Conservation (phyloP, 2,329 filamentous ascomycete genomes). For the Fusarium xyrophilum region DNA sequence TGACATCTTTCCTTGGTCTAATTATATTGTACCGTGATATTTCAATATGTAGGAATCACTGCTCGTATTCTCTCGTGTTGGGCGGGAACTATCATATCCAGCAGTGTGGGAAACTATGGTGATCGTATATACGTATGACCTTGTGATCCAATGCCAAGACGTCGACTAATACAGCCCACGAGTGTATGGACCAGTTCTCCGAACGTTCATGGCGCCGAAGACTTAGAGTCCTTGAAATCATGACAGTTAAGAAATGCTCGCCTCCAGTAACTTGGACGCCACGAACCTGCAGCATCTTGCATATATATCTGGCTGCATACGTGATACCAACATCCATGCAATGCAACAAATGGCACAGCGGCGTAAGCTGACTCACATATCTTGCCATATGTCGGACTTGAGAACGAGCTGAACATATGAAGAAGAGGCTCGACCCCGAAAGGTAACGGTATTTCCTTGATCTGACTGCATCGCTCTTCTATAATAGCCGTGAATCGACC, state of each 20-base stretch:
- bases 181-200: background rate
- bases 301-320: background rate
- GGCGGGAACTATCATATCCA: accelerated
- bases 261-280: background rate
- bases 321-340: background rate
- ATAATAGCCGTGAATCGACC: background rate
- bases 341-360: background rate
- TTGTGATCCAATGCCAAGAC: background rate
- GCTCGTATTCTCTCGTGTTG: too few species aligned
- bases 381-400: background rate
- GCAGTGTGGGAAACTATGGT: accelerated
- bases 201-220: background rate
- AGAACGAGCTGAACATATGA: background rate
- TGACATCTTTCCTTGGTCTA: too few species aligned
- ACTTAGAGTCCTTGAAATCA: too few species aligned
- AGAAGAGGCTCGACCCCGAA: background rate
- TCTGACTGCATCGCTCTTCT: background rate
- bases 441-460: background rate
- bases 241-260: background rate
- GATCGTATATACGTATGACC: accelerated
- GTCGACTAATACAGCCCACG: background rate
- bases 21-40: accelerated
- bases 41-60: too few species aligned
- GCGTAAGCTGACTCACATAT: conserved; percentile 2
- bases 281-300: background rate